phyloP scores from a whole-genome alignment of 1,284 basidiomycete genomes.

The Hymenochaete sp. region DNA sequence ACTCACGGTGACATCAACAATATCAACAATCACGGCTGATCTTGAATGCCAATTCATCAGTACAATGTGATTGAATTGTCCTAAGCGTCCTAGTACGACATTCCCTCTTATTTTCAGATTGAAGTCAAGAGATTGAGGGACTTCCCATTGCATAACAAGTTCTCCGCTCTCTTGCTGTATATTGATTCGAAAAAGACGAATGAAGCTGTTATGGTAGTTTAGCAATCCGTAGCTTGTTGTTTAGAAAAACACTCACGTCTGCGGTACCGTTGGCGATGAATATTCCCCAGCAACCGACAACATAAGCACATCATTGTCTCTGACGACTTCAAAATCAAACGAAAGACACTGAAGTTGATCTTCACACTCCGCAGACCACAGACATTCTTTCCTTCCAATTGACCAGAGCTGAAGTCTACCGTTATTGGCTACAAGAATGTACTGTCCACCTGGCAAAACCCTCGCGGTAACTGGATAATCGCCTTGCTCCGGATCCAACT shows the following conservation, averaged over 20 bases:
- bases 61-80: not conserved
- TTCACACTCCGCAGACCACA: not conserved
- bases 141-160: not conserved
- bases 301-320: not conserved
- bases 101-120: not conserved
- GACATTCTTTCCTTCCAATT: not conserved
- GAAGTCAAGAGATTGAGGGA: not conserved
- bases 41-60: conserved; percentile 1
- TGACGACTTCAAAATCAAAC: conserved; percentile 1
- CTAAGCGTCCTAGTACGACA: not conserved
- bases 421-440: conserved; percentile 2
- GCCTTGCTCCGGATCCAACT: not conserved
- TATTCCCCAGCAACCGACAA: not conserved
- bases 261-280: not conserved
- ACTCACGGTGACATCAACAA: not conserved
- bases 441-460: conserved; percentile 1
- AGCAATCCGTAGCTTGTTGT: not conserved
- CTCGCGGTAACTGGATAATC: conserved; percentile 3
- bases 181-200: not conserved
- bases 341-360: not conserved
- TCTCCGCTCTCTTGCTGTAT: not conserved
- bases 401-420: conserved; percentile 1
- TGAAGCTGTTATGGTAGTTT: not conserved
- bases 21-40: not conserved
- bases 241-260: not conserved